A percentile compares a stretch with the other conserved stretches of the same genome.
phyloP scores from a whole-genome alignment of 306 rosid genomes.

The Castanopsis chinensis region DNA sequence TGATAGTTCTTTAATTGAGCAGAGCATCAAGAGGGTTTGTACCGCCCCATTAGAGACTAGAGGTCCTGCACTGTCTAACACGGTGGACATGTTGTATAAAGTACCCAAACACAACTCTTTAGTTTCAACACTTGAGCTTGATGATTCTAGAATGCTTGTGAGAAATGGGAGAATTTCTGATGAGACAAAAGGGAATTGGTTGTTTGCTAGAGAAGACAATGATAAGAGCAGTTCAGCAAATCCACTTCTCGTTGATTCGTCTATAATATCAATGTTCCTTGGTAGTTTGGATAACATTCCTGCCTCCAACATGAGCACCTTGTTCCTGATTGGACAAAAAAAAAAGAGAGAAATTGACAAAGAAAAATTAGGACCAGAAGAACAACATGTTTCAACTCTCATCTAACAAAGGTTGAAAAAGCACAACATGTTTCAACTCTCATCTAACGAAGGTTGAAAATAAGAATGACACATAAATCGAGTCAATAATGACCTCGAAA shows the following conservation, averaged over 20 bases:
- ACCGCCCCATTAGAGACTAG: constrained; percentile 65
- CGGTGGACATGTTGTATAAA: constrained; percentile 63
- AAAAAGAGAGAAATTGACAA: background rate
- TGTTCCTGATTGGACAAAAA: constrained; percentile 58
- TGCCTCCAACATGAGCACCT: constrained; percentile 80
- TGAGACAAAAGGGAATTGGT: constrained; percentile 55
- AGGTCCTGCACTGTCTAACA: constrained; percentile 57
- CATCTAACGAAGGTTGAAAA: constrained; percentile 36
- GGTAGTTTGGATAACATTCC: constrained; percentile 73
- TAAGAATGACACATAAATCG: background rate
- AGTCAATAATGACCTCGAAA: constrained; percentile 14
- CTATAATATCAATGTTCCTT: constrained; percentile 43
- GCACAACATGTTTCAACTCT: constrained; percentile 27
- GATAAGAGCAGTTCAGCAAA: constrained; percentile 58
- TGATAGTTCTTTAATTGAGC: constrained; percentile 44
- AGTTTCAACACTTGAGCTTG: constrained; percentile 41
- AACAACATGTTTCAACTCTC: constrained; percentile 26
- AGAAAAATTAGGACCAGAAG: constrained; percentile 20
- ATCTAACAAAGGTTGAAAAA: constrained; percentile 37
- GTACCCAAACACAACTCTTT: constrained; percentile 61
- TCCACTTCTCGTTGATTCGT: constrained; percentile 55
- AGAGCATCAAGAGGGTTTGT: constrained; percentile 44
- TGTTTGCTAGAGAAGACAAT: constrained; percentile 67
- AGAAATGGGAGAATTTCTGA: constrained; percentile 54
- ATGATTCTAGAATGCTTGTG: constrained; percentile 39